Conservation (phyloP, 1,284 basidiomycete genomes). For the Hemileia vastatrix region DNA sequence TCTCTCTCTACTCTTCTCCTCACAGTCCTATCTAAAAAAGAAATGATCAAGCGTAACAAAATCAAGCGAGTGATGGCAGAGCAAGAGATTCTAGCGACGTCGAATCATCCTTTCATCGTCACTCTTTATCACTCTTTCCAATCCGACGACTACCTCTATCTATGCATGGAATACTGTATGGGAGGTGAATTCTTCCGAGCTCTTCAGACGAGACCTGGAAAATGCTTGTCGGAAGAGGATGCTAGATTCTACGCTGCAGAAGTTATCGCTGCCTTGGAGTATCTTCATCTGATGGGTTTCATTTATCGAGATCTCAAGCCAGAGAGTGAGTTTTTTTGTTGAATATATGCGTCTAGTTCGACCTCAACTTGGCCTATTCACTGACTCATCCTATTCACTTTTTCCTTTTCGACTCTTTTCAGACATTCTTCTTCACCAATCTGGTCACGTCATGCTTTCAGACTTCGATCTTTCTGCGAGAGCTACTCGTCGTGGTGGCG, state of each 20-base stretch:
- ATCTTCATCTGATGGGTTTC: neutral
- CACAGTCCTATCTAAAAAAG: slow-evolving; percentile 39
- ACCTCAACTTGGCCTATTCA: neutral
- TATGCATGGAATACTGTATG: slow-evolving; percentile 84
- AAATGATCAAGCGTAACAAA: slow-evolving; percentile 45
- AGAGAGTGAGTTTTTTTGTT: neutral
- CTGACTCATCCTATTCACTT: neutral
- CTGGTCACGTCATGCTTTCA: slow-evolving; percentile 42
- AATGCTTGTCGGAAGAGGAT: neutral
- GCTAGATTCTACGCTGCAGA: neutral
- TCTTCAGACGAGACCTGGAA: neutral
- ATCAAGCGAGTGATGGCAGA: slow-evolving; percentile 43
- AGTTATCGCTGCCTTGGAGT: neutral
- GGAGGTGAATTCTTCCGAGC: slow-evolving; percentile 91
- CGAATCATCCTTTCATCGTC: slow-evolving; percentile 44
- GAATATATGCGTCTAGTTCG: neutral
- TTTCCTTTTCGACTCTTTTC: too few species aligned
- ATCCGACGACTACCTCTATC: slow-evolving; percentile 41
- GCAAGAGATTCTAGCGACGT: slow-evolving; percentile 39
- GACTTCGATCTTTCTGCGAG: slow-evolving; percentile 43
- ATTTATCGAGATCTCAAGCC: neutral
- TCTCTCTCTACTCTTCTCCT: neutral
- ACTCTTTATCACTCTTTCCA: slow-evolving; percentile 44
- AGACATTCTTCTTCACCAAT: slow-evolving; percentile 41
- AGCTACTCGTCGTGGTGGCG: too few species aligned